Evolutionary conservation across 371 early-diverging fungal genomes (phyloP).

Genomic region (Mortierella sp.): DNA sequence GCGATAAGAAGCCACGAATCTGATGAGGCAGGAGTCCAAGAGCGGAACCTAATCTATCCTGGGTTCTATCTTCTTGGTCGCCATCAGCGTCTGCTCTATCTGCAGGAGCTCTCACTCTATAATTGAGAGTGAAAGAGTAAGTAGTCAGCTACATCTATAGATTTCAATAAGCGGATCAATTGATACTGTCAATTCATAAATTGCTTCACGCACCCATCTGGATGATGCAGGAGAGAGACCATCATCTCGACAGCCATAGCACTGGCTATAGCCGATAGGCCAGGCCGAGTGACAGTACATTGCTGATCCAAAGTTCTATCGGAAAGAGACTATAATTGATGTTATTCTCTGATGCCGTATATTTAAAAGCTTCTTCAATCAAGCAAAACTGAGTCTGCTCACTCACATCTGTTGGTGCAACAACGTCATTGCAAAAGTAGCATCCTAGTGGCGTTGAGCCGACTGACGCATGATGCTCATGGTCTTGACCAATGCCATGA

Average conservation of each 20-base stretch:
- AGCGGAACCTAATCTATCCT: constrained; percentile 17
- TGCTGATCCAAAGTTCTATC: constrained; percentile 97
- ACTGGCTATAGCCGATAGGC: constrained; percentile 89
- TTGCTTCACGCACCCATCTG: constrained; percentile 69
- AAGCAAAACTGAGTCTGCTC: not conserved
- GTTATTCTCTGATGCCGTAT: no score
- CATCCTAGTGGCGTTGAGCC: constrained; percentile 77
- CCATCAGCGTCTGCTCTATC: constrained; percentile 33
- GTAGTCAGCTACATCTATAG: not conserved
- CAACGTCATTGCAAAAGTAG: constrained; percentile 97
- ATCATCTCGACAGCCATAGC: constrained; percentile 92
- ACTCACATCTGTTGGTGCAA: constrained; percentile 91
- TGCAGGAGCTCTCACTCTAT: constrained; percentile 40
- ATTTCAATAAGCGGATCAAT: not conserved
- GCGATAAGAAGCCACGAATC: constrained; percentile 90
- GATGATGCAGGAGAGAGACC: constrained; percentile 89
- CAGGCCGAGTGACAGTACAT: constrained; percentile 98
- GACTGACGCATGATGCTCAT: constrained; percentile 13
- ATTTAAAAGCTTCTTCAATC: no score
- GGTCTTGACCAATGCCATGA: constrained; percentile 77
- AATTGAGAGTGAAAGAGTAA: not conserved
- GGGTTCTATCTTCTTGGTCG: constrained; percentile 10
- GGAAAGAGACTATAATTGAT: constrained; percentile 77
- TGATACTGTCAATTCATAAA: not conserved
- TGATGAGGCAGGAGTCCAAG: constrained; percentile 84